Percentiles rank a stretch among this genome's conserved stretches.
Evolutionary conservation across 139 green algal genomes (phyloP).

Genomic region (Zygnema circumcarinatum): DNA sequence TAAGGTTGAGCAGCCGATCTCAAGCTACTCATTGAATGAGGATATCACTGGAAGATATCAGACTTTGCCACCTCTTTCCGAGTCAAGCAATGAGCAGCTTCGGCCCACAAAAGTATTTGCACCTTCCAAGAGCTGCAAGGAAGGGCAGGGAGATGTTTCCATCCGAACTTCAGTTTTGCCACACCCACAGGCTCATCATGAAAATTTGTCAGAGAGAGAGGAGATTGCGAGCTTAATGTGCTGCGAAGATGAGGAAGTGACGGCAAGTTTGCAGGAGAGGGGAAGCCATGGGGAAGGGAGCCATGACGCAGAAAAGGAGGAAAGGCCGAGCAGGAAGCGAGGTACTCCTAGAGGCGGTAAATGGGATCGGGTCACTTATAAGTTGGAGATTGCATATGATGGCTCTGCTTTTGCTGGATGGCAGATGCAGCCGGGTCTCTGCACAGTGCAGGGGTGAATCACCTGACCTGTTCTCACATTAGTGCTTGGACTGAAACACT

Average conservation of each 20-base stretch:
- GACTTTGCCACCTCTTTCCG: background rate
- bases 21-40: too few species aligned
- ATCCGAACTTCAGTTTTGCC: too few species aligned
- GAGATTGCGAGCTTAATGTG: background rate
- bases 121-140: too few species aligned
- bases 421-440: conserved; percentile 13
- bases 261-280: background rate
- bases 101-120: background rate
- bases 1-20: too few species aligned
- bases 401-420: background rate
- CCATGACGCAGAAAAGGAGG: background rate
- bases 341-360: background rate
- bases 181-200: background rate
- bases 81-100: background rate
- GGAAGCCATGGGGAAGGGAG: background rate
- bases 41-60: too few species aligned
- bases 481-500: background rate
- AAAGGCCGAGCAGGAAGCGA: background rate
- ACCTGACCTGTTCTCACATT: too few species aligned
- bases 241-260: background rate
- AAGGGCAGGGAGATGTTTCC: too few species aligned
- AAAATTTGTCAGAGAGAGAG: background rate
- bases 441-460: conserved; percentile 11
- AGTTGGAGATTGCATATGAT: background rate
- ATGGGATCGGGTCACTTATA: background rate